Percentiles rank a stretch among this genome's conserved stretches.
phyloP scores from a whole-genome alignment of 768 basidiomycete genomes.

The Boletus bicolor region DNA sequence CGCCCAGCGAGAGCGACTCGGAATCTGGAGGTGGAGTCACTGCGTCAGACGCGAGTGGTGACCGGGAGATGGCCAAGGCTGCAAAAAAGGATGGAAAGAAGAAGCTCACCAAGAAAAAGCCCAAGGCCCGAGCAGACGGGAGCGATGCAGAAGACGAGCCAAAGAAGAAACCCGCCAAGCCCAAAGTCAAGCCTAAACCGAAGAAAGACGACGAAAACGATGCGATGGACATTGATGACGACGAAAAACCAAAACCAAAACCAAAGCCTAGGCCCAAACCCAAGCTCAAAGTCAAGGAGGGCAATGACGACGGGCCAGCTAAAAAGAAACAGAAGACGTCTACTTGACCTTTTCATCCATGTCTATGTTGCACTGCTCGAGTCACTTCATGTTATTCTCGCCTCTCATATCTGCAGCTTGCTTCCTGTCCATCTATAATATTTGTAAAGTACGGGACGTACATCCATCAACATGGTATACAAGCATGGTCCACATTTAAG shows the following conservation, averaged over 20 bases:
- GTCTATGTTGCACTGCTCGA: background rate
- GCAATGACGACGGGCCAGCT: slow-evolving; percentile 50
- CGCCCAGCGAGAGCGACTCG: slow-evolving; percentile 72
- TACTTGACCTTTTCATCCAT: slow-evolving; percentile 21
- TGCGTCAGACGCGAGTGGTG: slow-evolving; percentile 82
- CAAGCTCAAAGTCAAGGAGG: slow-evolving; percentile 35
- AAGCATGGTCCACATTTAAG: slow-evolving; percentile 6
- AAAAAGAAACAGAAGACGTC: slow-evolving; percentile 75
- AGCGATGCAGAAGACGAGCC: slow-evolving; percentile 43
- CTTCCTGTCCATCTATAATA: slow-evolving; percentile 12
- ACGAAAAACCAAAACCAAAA: slow-evolving; percentile 38
- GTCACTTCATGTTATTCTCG: background rate
- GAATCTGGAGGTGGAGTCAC: slow-evolving; percentile 65
- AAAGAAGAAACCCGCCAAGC: slow-evolving; percentile 47
- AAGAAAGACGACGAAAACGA: slow-evolving; percentile 43
- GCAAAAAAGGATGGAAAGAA: slow-evolving; percentile 36
- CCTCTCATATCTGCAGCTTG: background rate
- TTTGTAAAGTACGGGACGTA: slow-evolving; percentile 24
- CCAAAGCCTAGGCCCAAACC: slow-evolving; percentile 44
- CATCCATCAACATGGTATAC: slow-evolving; percentile 16
- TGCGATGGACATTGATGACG: slow-evolving; percentile 49
- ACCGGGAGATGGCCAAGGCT: slow-evolving; percentile 54
- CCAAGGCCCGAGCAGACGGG: slow-evolving; percentile 42
- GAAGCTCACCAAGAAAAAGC: slow-evolving; percentile 40
- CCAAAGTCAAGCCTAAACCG: slow-evolving; percentile 40